A percentile compares a stretch with the other conserved stretches of the same genome.
Conservation (phyloP, 225 moss, liverwort and hornwort species). For the Bryum argenteum region DNA sequence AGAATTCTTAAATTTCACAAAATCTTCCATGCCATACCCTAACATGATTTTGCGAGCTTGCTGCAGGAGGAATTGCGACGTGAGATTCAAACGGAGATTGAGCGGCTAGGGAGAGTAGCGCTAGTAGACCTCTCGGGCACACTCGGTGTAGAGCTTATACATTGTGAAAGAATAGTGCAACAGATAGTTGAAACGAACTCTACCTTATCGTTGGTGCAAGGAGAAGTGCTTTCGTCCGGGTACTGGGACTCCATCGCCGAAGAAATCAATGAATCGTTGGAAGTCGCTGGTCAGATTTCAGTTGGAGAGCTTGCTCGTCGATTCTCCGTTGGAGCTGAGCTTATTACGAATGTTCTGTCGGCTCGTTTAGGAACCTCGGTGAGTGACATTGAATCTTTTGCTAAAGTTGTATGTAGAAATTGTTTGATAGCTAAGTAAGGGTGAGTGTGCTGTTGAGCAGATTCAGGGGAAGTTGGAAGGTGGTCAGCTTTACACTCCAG, state of each 20-base stretch:
- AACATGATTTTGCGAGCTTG: too few relatives aligned
- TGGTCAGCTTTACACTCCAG: conserved; percentile 94
- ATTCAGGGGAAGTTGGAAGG: conserved; percentile 96
- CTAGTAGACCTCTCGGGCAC: conserved; percentile 84
- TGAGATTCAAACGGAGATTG: conserved; percentile 76
- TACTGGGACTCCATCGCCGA: conserved; percentile 90
- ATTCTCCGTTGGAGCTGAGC: conserved; percentile 88
- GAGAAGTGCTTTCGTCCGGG: conserved; percentile 81
- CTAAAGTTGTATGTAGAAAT: not conserved
- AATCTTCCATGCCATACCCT: too few relatives aligned
- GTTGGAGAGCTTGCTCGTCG: conserved; percentile 90
- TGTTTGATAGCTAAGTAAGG: conserved; percentile 11
- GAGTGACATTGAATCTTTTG: conserved; percentile 28
- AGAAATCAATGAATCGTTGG: conserved; percentile 90
- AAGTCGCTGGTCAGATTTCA: conserved; percentile 88
- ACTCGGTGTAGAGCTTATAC: conserved; percentile 92
- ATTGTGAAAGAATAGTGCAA: conserved; percentile 89
- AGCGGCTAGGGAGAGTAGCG: conserved; percentile 79
- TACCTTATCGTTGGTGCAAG: conserved; percentile 77
- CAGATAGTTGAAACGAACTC: conserved; percentile 68
- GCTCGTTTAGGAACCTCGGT: conserved; percentile 78
- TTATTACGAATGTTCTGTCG: conserved; percentile 73
- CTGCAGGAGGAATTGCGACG: conserved; percentile 78
- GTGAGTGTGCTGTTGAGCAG: conserved; percentile 43
- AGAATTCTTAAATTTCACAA: not conserved